Conservation (phyloP, 2,329 filamentous ascomycete genomes). For the Neofusicoccum umdonicola region DNA sequence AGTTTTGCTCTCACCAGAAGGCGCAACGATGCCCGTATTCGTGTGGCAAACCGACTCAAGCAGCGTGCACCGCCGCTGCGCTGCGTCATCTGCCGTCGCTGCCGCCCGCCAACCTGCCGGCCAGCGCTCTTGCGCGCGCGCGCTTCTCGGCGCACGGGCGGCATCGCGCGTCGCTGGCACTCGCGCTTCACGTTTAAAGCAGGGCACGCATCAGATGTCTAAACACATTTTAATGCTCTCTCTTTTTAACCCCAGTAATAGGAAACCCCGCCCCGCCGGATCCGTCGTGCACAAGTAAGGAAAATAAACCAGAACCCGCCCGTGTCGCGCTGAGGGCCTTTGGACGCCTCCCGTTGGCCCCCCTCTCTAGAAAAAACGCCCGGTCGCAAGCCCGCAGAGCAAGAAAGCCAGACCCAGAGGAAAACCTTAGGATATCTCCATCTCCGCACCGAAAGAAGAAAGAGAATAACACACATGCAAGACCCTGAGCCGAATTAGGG, state of each 20-base stretch:
- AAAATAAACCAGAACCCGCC: slow-evolving; percentile 13
- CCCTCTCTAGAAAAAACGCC: slow-evolving; percentile 17
- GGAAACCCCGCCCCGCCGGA: slow-evolving; percentile 1
- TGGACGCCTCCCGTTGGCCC: slow-evolving; percentile 18
- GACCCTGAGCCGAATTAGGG: slow-evolving; percentile 16
- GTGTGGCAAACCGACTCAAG: not conserved
- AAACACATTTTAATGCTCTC: slow-evolving; percentile 16
- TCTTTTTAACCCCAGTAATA: slow-evolving; percentile 11
- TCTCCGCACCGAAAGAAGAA: slow-evolving; percentile 22
- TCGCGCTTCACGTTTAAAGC: not conserved
- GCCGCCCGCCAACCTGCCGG: not conserved
- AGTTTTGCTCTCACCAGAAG: not conserved
- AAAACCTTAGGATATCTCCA: slow-evolving; percentile 18
- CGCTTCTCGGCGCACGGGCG: not conserved
- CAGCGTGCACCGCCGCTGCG: not conserved
- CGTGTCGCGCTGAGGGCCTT: slow-evolving; percentile 8
- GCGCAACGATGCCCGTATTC: not conserved
- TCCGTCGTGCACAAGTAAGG: slow-evolving; percentile 11
- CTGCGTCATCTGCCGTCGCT: slow-evolving; percentile 3
- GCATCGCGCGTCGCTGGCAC: not conserved
- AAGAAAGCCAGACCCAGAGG: slow-evolving; percentile 17
- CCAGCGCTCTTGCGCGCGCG: not conserved
- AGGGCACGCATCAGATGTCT: not conserved
- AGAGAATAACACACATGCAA: slow-evolving; percentile 20
- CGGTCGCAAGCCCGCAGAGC: slow-evolving; percentile 16